phyloP scores from a whole-genome alignment of 202 grass and related monocot species.

The Zizania palustris region DNA sequence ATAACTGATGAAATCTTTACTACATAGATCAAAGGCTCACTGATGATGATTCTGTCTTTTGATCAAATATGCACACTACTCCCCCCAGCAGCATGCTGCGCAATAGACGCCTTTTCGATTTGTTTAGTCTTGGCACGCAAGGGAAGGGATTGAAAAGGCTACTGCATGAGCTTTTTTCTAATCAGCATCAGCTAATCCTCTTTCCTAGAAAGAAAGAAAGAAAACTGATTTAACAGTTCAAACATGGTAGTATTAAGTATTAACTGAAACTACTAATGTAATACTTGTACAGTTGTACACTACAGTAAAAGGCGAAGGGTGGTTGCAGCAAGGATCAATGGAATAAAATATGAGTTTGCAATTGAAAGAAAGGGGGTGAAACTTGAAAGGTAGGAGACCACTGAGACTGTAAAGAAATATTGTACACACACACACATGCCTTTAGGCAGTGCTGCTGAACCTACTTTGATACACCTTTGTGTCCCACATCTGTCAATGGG shows the following conservation, averaged over 20 bases:
- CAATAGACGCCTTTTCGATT: constrained; percentile 32
- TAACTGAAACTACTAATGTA: constrained; percentile 1
- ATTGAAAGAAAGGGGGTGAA: neutral
- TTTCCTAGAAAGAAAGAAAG: neutral
- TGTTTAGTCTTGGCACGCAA: constrained; percentile 46
- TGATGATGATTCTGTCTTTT: constrained; percentile 34
- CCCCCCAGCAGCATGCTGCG: neutral
- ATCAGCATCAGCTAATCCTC: neutral
- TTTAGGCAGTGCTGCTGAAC: neutral
- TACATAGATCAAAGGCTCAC: neutral
- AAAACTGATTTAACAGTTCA: neutral
- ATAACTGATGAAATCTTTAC: constrained; percentile 2
- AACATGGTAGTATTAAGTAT: neutral
- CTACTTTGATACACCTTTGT: constrained; percentile 18
- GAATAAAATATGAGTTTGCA: constrained; percentile 5
- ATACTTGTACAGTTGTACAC: neutral
- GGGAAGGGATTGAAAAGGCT: constrained; percentile 15
- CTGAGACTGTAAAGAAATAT: neutral
- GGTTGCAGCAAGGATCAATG: neutral
- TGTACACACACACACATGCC: constrained; percentile 14
- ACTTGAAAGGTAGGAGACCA: neutral
- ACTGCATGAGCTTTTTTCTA: constrained; percentile 22
- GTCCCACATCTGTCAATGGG: neutral
- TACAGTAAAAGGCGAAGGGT: neutral
- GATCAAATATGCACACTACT: neutral